Base-by-base conservation (phyloP, 192 early-diverging fungal species). In the Coemansia sp. region DNA sequence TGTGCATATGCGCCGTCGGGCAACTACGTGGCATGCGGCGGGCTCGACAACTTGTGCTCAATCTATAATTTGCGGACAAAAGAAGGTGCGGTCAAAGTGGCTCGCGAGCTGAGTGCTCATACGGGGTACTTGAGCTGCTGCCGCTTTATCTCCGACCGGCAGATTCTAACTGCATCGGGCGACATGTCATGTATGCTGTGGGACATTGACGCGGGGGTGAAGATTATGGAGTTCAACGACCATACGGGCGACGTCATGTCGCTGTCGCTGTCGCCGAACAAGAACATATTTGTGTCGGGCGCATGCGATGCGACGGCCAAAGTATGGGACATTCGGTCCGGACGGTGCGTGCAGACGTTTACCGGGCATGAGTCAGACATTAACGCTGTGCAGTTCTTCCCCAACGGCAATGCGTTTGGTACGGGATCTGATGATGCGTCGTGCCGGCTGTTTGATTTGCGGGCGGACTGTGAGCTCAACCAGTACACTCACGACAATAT, bases 111-210 rank as follows among this genome's bases (percentile, higher is more conserved):
- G 32, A 86, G 87, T n/a, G 93, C 94, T 5, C 97, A 99, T 75
- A 94, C 96, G 6, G 96, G 97, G 12, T 99, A 98, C 73, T 84
- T 99, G 17, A 94, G 91, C 51, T 97, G 95, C 87, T 99, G 97
- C 85, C 84, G 97, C 29, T 99, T 98, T 75, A 84, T 98, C 60
- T 89, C 88, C 37, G 97, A 99, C 80, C 84, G 95, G 19, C 95
- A 96, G 73, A 97, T 99, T 56, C 75, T 99, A 60, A 97, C 97
- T 1, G 84, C 87, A 10, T 96, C 94, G 54, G 97, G 97, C 35
- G 97, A 99, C 76, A 98, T 97, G 95, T 92, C 89, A 60, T 97
- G 95, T 80, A 98, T 99, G 91, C 88, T 99, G 37, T 99, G 97
- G 97, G 97, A 99, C 84, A 94, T 99, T 66, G 97, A 98, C 81